These are phyloP conservation scores for Fusarium siculi DNA, from an alignment of 2,329 filamentous ascomycete genomes.

Conservation along the genomic window DNA sequence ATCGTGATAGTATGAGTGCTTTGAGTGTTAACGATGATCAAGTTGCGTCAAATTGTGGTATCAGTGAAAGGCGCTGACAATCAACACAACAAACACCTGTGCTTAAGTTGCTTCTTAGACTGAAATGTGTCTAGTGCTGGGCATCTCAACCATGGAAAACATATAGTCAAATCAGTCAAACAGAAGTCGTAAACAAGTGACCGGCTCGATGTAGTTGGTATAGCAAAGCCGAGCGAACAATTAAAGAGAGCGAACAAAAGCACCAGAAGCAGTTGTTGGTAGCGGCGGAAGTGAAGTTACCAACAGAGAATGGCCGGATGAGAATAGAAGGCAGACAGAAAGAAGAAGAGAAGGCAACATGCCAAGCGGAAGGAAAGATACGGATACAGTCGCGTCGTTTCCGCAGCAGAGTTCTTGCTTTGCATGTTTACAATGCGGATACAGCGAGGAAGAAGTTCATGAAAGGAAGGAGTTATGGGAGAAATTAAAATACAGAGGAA, in stretches of 20 bases:
- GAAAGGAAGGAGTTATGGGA: slow-evolving; percentile 2
- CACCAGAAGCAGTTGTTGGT: background rate
- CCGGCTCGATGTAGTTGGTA: slow-evolving; percentile 10
- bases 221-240: slow-evolving; percentile 13
- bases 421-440: slow-evolving; percentile 15
- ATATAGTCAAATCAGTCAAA: background rate
- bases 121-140: background rate
- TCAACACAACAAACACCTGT: background rate
- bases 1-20: background rate
- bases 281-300: background rate
- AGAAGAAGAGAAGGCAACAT: slow-evolving; percentile 1
- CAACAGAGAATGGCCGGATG: slow-evolving; percentile 1
- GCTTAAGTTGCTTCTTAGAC: slow-evolving; percentile 3
- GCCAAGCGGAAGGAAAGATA: slow-evolving; percentile 16
- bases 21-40: background rate
- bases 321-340: slow-evolving; percentile 1
- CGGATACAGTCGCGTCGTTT: slow-evolving; percentile 27
- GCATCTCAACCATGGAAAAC: slow-evolving; percentile 12
- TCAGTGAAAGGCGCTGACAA: background rate
- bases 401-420: slow-evolving; percentile 23
- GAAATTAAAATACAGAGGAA: background rate
- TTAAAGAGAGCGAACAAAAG: background rate
- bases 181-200: slow-evolving; percentile 27
- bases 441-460: slow-evolving; percentile 16
- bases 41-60: background rate